A percentile compares a stretch with the other conserved stretches of the same genome.
phyloP scores from a whole-genome alignment of 2,329 filamentous ascomycete species.

The Fusarium floridanum region DNA sequence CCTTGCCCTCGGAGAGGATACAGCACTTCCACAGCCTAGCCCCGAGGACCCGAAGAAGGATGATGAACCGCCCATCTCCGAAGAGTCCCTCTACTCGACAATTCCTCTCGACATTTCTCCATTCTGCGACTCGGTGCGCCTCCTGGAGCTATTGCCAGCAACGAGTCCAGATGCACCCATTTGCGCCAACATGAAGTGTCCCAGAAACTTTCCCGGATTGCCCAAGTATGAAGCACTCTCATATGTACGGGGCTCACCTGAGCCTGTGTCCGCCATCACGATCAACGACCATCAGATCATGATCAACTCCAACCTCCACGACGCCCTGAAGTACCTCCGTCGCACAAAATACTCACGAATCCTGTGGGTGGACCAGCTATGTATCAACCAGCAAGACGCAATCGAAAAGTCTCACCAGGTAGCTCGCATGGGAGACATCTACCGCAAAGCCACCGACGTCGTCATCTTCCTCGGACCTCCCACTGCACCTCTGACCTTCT shows the following conservation, averaged over 20 bases:
- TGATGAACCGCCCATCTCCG: background rate
- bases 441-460: background rate
- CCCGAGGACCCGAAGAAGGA: background rate
- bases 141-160: background rate
- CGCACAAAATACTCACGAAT: background rate
- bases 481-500: background rate
- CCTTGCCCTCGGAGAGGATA: background rate
- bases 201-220: background rate
- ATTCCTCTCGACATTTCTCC: background rate
- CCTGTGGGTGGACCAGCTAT: background rate
- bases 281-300: background rate
- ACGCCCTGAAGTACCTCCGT: background rate
- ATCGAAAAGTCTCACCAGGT: background rate
- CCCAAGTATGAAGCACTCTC: background rate
- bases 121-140: background rate
- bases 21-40: background rate
- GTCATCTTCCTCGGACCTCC: background rate
- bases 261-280: background rate
- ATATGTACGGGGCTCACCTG: background rate
- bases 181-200: background rate
- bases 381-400: background rate
- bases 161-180: background rate
- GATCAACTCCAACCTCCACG: background rate
- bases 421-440: background rate
- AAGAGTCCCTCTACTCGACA: background rate